These are phyloP conservation scores for Hygrocybe coccinea DNA, from an alignment of 768 basidiomycete species.

Conservation along the genomic window DNA sequence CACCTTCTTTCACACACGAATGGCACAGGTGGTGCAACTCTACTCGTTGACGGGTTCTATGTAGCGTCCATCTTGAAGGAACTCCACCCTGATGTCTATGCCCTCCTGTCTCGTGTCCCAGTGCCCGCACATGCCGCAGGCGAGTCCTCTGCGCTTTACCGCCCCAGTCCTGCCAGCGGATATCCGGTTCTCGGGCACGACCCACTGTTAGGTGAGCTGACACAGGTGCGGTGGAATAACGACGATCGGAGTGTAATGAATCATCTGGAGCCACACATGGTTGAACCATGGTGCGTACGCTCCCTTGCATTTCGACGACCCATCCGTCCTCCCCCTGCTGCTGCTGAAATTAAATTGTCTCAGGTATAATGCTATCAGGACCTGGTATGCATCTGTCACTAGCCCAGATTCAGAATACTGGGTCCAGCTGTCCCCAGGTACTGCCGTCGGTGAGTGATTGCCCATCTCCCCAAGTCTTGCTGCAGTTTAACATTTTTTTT, in stretches of 20 bases:
- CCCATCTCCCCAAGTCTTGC: not conserved
- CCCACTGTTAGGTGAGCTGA: constrained; percentile 49
- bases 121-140: constrained; percentile 89
- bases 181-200: constrained; percentile 76
- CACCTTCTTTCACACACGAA: constrained; percentile 83
- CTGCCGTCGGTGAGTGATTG: constrained; percentile 65
- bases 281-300: constrained; percentile 65
- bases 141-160: constrained; percentile 53
- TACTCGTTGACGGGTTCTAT: constrained; percentile 96
- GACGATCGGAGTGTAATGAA: constrained; percentile 85
- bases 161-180: constrained; percentile 50
- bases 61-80: constrained; percentile 75
- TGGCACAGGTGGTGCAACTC: constrained; percentile 78
- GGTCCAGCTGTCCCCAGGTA: constrained; percentile 85
- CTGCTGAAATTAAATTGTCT: not conserved
- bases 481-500: not conserved
- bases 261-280: constrained; percentile 48
- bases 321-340: not conserved
- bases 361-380: constrained; percentile 76
- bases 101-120: constrained; percentile 58
- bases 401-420: constrained; percentile 86
- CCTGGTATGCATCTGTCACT: constrained; percentile 72
- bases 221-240: constrained; percentile 89
- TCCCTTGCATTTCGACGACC: not conserved
- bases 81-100: constrained; percentile 66